phyloP scores from a whole-genome alignment of 106 monocot species.

The Platanthera guangdongensis region DNA sequence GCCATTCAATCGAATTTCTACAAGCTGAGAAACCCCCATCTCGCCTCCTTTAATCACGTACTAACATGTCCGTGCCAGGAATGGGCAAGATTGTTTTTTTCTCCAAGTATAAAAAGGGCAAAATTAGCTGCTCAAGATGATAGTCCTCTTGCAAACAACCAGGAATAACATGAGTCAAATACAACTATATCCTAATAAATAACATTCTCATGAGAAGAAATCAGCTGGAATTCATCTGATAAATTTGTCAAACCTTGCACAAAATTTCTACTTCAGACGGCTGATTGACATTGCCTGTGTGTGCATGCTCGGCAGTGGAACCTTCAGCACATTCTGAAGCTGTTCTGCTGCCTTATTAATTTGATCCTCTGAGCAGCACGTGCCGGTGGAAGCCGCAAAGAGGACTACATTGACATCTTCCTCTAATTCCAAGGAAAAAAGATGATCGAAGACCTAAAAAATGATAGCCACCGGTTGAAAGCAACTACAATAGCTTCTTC shows the following conservation, averaged over 20 bases:
- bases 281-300: constrained; percentile 30
- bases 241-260: background rate
- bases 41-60: too few species aligned
- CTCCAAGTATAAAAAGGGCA: too few species aligned
- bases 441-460: constrained; percentile 54
- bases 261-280: constrained; percentile 32
- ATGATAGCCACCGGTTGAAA: background rate
- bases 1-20: too few species aligned
- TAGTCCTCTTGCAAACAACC: too few species aligned
- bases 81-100: too few species aligned
- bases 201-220: background rate
- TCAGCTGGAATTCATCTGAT: background rate
- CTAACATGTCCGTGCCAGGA: too few species aligned
- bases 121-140: too few species aligned
- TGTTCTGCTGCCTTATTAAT: constrained; percentile 16
- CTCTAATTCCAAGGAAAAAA: constrained; percentile 74
- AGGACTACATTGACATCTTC: constrained; percentile 90
- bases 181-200: background rate
- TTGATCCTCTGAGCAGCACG: constrained; percentile 15
- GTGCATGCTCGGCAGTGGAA: constrained; percentile 25
- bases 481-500: background rate
- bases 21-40: too few species aligned
- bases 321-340: constrained; percentile 40
- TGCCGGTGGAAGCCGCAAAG: constrained; percentile 36
- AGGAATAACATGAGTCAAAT: too few species aligned